A percentile compares a stretch with the other conserved stretches of the same genome.
These are phyloP conservation scores for Neonectria hederae DNA, from an alignment of 2,329 filamentous ascomycete species.

Conservation along the genomic window DNA sequence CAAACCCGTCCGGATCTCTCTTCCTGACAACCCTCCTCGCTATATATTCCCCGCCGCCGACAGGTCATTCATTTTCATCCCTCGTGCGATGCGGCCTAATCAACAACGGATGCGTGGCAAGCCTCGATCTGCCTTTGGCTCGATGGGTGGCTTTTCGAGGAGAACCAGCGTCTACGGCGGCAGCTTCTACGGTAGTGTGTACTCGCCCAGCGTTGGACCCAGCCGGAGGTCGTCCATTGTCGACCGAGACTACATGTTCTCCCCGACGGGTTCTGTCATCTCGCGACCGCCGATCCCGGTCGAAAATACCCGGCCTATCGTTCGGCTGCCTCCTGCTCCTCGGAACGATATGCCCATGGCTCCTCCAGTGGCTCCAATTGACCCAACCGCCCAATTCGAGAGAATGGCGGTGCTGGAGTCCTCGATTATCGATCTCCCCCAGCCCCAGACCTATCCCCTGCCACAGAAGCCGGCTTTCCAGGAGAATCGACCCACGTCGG, in stretches of 20 bases:
- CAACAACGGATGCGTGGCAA: slow-evolving; percentile 80
- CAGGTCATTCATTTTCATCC: slow-evolving; percentile 97
- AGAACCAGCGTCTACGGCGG: slow-evolving; percentile 84
- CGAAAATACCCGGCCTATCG: slow-evolving; percentile 76
- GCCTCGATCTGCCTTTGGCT: slow-evolving; percentile 76
- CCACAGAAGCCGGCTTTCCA: slow-evolving; percentile 67
- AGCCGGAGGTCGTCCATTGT: slow-evolving; percentile 86
- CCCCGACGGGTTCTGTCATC: slow-evolving; percentile 81
- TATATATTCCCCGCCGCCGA: slow-evolving; percentile 93
- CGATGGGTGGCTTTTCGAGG: slow-evolving; percentile 73
- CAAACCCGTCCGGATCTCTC: slow-evolving; percentile 93
- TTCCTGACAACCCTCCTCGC: slow-evolving; percentile 80
- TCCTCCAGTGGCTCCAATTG: not conserved
- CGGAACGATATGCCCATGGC: slow-evolving; percentile 43
- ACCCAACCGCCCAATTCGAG: slow-evolving; percentile 32
- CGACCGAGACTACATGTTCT: slow-evolving; percentile 77
- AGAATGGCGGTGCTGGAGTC: slow-evolving; percentile 38
- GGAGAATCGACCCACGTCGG: slow-evolving; percentile 60
- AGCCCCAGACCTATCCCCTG: slow-evolving; percentile 66
- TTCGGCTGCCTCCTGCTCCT: slow-evolving; percentile 78
- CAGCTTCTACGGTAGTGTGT: slow-evolving; percentile 77
- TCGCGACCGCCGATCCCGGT: slow-evolving; percentile 71
- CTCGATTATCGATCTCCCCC: slow-evolving; percentile 63
- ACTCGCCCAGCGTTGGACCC: slow-evolving; percentile 87
- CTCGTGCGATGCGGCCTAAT: slow-evolving; percentile 90